Percentiles rank a stretch among this genome's conserved stretches.
Conservation (phyloP, 2,329 filamentous ascomycete species). For the Epichloe elymi region DNA sequence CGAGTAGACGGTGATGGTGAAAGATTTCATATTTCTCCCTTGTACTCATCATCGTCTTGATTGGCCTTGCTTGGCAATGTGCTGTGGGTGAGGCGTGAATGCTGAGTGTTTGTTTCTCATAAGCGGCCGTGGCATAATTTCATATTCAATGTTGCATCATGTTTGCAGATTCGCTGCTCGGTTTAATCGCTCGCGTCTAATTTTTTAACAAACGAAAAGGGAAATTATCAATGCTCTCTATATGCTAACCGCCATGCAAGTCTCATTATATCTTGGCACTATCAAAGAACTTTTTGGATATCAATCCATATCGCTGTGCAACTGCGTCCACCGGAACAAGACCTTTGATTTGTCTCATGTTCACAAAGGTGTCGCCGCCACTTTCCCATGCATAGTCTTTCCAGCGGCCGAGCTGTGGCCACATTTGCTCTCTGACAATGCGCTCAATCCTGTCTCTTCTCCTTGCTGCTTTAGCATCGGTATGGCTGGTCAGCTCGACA, state of each 20-base stretch:
- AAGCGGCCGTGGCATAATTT: neutral
- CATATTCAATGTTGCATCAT: neutral
- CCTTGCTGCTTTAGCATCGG: slow-evolving; percentile 17
- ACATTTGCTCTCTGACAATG: slow-evolving; percentile 32
- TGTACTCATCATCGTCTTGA: too few relatives aligned
- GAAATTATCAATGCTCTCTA: neutral
- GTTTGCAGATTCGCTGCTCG: neutral
- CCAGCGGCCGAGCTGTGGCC: slow-evolving; percentile 45
- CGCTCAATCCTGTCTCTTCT: slow-evolving; percentile 19
- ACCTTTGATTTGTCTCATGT: slow-evolving; percentile 19
- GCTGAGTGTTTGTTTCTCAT: neutral
- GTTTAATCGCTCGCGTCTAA: neutral
- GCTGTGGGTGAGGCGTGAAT: too few relatives aligned
- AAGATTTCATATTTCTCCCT: too few relatives aligned
- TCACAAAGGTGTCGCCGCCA: slow-evolving; percentile 34
- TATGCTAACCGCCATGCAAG: neutral
- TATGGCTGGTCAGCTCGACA: slow-evolving; percentile 26
- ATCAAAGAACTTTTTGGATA: slow-evolving; percentile 12
- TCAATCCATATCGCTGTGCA: slow-evolving; percentile 14
- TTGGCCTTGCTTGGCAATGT: too few relatives aligned
- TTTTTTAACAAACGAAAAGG: neutral
- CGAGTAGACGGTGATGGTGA: too few relatives aligned
- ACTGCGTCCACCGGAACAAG: slow-evolving; percentile 19
- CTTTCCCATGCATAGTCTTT: slow-evolving; percentile 53
- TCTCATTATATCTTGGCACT: slow-evolving; percentile 15